phyloP scores from a whole-genome alignment of 805 yeast genomes.

The Nakazawaea wickerhamii region DNA sequence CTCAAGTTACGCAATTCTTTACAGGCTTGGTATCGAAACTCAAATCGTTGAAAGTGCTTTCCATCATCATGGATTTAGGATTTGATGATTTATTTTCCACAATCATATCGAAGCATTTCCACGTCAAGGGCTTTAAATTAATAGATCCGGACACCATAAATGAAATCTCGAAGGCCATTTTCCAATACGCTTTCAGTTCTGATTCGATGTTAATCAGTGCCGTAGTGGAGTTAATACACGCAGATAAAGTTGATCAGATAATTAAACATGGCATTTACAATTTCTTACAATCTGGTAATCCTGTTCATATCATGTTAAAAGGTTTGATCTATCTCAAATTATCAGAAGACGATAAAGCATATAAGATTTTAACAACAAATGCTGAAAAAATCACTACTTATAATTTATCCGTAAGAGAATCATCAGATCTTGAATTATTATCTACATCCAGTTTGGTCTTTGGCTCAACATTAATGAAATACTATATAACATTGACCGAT shows the following conservation, averaged over 20 bases:
- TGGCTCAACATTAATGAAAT: slow-evolving; percentile 27
- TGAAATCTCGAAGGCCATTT: slow-evolving; percentile 16
- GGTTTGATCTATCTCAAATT: slow-evolving; percentile 22
- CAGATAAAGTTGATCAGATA: slow-evolving; percentile 1
- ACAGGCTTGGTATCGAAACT: slow-evolving; percentile 13
- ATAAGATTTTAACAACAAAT: slow-evolving; percentile 23
- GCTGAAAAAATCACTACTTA: slow-evolving; percentile 25
- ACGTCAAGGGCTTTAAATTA: slow-evolving; percentile 22
- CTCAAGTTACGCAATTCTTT: slow-evolving; percentile 20
- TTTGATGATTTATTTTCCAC: background rate
- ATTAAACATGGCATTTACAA: slow-evolving; percentile 15
- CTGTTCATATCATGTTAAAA: slow-evolving; percentile 21
- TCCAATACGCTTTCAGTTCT: slow-evolving; percentile 7
- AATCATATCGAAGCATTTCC: slow-evolving; percentile 11
- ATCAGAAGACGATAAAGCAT: slow-evolving; percentile 24
- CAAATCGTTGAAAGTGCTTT: slow-evolving; percentile 13
- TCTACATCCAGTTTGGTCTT: slow-evolving; percentile 18
- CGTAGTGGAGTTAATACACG: slow-evolving; percentile 19
- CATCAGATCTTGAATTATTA: background rate
- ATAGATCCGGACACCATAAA: slow-evolving; percentile 20
- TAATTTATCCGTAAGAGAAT: slow-evolving; percentile 16
- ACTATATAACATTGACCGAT: slow-evolving; percentile 31
- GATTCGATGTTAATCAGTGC: slow-evolving; percentile 19
- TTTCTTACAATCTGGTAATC: slow-evolving; percentile 19
- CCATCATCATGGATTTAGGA: background rate